Base-by-base conservation (phyloP, 108 stramenopile genomes). In the Nitzschia sp. region DNA sequence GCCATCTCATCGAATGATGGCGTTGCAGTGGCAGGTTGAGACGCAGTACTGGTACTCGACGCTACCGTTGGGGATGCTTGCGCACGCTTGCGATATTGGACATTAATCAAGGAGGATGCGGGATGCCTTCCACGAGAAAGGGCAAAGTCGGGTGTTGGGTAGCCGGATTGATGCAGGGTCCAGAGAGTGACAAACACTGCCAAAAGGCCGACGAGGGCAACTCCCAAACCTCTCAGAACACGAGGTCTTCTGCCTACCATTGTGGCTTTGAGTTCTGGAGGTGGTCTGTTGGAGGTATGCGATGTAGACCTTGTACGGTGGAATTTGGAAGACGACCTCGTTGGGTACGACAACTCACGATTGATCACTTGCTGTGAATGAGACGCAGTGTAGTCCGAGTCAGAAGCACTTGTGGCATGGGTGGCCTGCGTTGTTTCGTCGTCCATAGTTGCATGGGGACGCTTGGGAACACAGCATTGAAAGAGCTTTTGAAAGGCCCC, bases 171-270 rank as follows among this genome's bases (percentile, higher is more conserved):
- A 41, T 70, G 59, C 34, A 70, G 39, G 20, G 52, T 52, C n/a
- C 55, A 53, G 15, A 70, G 17, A 20, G 70, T 70, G 8, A 14
- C 51, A n/a, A 70, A 24, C n/a, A 70, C 59, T 44, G 61, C 61
- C n/a, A 62, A n/a, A 6, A 62, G 17, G 8, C 38, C 61, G 2
- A 62, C 41, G 10, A 62, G n/a, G 10, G 43, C 61, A 20, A 62
- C 43, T 21, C 61, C 61, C 43, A 62, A 39, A 10, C 61, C 61
- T 38, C 61, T 9, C 10, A 17, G 19, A 11, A 62, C 61, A 10
- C 61, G 61, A 20, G 14, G 14, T 19, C 21, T 62, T 43, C 61
- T 11, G 17, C 24, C 43, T 14, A 46, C 38, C 22, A 20, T 21
- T 15, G 61, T 44, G 11, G 43, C 43, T 19, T 44, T 62, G n/a